Evolutionary conservation across 371 early-diverging fungal species (phyloP), one percentile per base, ranked within the genome.

Genomic region (Apophysomyces trapeziformis): DNA sequence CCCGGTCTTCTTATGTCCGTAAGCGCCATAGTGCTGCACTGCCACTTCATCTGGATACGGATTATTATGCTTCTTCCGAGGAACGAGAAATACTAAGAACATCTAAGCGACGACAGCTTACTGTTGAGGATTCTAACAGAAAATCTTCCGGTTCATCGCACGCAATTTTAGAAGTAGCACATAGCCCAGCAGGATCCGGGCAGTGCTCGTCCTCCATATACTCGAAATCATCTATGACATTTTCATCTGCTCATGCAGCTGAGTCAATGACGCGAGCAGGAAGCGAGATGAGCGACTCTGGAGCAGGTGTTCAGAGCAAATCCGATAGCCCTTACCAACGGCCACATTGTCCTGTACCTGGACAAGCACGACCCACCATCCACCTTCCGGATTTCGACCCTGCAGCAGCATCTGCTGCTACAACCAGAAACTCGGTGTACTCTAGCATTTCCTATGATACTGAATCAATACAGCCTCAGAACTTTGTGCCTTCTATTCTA

Each of bases 21-120:
- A 76, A 79, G 58, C 68, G 79, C 26, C 74, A 74, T 21, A 74
- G 75, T 62, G 75, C 74, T 11, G 73, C 69, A 1, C 18, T 77
- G 0, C 67, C 72, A 26, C 14, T 58, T 14, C 36, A 59, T 50
- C 9, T 21, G 21, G 54, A 50, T 50, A 50, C 21, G 11, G 21
- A 50, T 16, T 26, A 50, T 50, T 9, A n/a, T 7, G 54, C 21
- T 21, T 21, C 54, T 8, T 50, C 21, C 21, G 54, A 50, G 13
- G 61, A 61, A 9, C 45, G 45, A 44, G 46, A 26, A 16, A n/a
- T 35, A 44, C n/a, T 18, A n/a, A 61, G 61, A 11, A 61, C 9
- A 18, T 18, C 14, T 26, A 61, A 61, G 32, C 43, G 41, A 36
- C 61, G 61, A 18, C 61, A 61, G n/a, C 43, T 46, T 13, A 45